phyloP scores from a whole-genome alignment of 2,329 filamentous ascomycete genomes.

The Xylaria sp. region DNA sequence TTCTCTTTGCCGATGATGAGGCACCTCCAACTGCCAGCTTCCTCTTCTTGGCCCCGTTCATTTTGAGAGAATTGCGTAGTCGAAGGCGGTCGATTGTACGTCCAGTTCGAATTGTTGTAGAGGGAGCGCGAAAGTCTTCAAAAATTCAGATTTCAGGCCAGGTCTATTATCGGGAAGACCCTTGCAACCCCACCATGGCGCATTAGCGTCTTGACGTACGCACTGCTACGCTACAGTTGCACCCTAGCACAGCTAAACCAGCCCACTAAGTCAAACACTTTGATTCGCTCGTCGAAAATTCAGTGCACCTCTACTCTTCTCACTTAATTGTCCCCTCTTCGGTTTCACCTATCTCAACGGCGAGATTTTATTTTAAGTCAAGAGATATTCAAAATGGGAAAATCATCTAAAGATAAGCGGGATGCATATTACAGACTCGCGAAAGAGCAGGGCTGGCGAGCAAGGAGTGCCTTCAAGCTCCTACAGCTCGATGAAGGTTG shows the following conservation, averaged over 20 bases:
- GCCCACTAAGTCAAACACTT: constrained; percentile 36
- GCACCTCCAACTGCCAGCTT: constrained; percentile 36
- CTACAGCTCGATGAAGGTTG: constrained; percentile 88
- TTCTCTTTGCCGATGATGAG: constrained; percentile 42
- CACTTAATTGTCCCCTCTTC: not conserved
- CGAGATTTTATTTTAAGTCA: constrained; percentile 8
- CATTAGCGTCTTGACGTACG: not conserved
- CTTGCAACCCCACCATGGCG: constrained; percentile 29
- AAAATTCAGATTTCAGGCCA: constrained; percentile 31
- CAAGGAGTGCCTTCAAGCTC: constrained; percentile 94
- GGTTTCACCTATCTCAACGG: not conserved
- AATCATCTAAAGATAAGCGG: constrained; percentile 98
- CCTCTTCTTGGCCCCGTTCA: constrained; percentile 44
- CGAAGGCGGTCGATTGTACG: not conserved
- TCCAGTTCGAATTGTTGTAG: not conserved
- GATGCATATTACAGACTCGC: constrained; percentile 98
- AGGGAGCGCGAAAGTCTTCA: constrained; percentile 17
- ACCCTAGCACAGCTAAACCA: constrained; percentile 42
- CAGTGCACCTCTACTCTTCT: constrained; percentile 21
- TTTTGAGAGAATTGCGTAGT: constrained; percentile 30
- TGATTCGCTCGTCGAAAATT: constrained; percentile 36
- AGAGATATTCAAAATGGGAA: constrained; percentile 74
- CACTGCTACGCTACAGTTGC: not conserved
- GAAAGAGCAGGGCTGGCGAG: constrained; percentile 98
- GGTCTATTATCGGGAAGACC: constrained; percentile 21